Evolutionary conservation across 257 asterid species (phyloP), one percentile per base, ranked within the genome.

Genomic region (Primulina huaijiensis): DNA sequence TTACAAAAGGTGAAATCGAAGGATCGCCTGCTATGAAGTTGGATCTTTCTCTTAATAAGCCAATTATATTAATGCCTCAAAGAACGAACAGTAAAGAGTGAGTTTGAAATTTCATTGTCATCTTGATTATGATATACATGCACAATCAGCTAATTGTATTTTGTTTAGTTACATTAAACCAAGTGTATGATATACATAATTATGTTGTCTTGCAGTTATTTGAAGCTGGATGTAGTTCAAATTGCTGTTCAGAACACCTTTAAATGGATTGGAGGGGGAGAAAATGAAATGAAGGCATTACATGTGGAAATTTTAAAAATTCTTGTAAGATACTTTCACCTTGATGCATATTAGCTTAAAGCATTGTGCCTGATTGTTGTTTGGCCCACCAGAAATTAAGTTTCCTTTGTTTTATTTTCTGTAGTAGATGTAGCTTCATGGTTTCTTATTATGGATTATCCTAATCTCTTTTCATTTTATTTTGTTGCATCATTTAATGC

Each of bases 161-260:
- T 55, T 43, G 25, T 59, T 25, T 11, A n/a, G 29, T 62, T 62
- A 23, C 19, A 5, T 64, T 30, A 20, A 65, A 63, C 74, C 30
- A 21, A 31, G 27, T 23, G 52, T 58, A 11, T 53, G 35, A 75
- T 61, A 20, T 57, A 11, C 8, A 25, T 68, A 40, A 73, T 72
- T 65, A 60, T 77, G 72, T 67, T 63, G 31, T 83, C 62, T 71
- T 82, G 85, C 96, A 93, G 99, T 81, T 93, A 83, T 80, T 83
- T 93, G 84, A 87, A 93, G 88, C 99, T 93, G 60, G 99, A 93
- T 82, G 90, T 93, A 72, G 97, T 93, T 79, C 96, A 93, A 71
- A 93, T 93, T 77, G 89, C 97, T 78, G 94, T 93, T 75, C 89
- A 82, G 80, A 93, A 93, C 85, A 70, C 83, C 21, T 90, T 88